phyloP scores from a whole-genome alignment of 305 asterid species.

The Rubia peregrina region DNA sequence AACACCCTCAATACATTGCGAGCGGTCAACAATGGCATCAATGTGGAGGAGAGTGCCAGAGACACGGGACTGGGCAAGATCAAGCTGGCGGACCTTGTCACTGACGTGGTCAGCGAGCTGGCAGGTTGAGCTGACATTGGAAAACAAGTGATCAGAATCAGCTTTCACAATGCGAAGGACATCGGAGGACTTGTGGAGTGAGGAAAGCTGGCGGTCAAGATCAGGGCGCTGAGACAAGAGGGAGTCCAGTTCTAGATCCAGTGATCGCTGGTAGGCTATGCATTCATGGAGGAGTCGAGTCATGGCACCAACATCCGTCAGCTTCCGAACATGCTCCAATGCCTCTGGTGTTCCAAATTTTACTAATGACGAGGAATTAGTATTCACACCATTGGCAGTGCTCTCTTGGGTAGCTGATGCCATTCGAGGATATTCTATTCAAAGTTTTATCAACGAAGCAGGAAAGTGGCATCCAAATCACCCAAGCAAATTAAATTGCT shows the following conservation, averaged over 20 bases:
- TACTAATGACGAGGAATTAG: constrained; percentile 16
- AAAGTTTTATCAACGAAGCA: too few relatives aligned
- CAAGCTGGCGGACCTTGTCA: constrained; percentile 83
- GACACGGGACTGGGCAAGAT: constrained; percentile 84
- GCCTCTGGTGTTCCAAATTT: constrained; percentile 66
- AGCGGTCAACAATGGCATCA: constrained; percentile 70
- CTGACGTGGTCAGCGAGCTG: constrained; percentile 78
- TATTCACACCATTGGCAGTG: not conserved
- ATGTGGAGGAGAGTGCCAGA: constrained; percentile 68
- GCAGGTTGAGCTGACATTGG: constrained; percentile 70
- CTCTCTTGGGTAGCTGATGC: not conserved
- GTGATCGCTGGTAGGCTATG: not conserved
- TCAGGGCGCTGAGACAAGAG: constrained; percentile 32
- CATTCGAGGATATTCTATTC: not conserved
- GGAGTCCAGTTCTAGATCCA: not conserved
- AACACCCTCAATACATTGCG: constrained; percentile 73
- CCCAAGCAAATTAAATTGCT: too few relatives aligned
- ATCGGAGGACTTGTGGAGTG: constrained; percentile 65
- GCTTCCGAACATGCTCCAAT: constrained; percentile 52
- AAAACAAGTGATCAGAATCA: constrained; percentile 55
- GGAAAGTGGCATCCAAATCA: too few relatives aligned
- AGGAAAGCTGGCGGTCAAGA: constrained; percentile 59
- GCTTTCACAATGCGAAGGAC: constrained; percentile 59
- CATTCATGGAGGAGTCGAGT: constrained; percentile 1
- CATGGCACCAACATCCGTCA: constrained; percentile 59